phyloP scores from a whole-genome alignment of 345 rosid genomes.

The Salix purpurea region DNA sequence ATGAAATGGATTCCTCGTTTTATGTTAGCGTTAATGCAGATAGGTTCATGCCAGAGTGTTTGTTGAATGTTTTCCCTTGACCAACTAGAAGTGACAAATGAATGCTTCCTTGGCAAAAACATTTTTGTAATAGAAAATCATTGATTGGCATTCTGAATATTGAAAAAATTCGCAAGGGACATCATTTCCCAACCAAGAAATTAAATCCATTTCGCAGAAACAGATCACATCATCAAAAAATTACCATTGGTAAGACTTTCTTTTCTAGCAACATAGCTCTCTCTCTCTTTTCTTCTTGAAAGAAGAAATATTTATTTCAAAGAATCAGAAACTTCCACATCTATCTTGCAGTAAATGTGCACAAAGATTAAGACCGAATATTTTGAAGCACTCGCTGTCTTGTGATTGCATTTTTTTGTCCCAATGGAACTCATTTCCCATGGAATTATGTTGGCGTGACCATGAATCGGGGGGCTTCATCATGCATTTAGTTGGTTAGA shows the following conservation, averaged over 20 bases:
- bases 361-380: neutral
- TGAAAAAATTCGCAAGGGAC: neutral
- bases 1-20: neutral
- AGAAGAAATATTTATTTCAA: neutral
- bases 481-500: neutral
- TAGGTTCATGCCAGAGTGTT: neutral
- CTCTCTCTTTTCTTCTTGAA: no score
- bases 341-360: neutral
- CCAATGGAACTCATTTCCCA: no score
- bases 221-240: neutral
- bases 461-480: neutral
- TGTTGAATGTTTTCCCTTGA: neutral
- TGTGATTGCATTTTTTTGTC: neutral
- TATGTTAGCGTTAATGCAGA: neutral
- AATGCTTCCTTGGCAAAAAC: neutral
- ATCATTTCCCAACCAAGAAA: neutral
- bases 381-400: neutral
- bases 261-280: no score
- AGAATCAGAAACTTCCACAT: neutral
- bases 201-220: neutral
- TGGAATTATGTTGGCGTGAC: neutral
- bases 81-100: neutral
- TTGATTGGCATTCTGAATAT: neutral
- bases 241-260: neutral
- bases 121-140: neutral